Base-by-base conservation (phyloP, 2,329 filamentous ascomycete species). In the Paecilomyces niveus region DNA sequence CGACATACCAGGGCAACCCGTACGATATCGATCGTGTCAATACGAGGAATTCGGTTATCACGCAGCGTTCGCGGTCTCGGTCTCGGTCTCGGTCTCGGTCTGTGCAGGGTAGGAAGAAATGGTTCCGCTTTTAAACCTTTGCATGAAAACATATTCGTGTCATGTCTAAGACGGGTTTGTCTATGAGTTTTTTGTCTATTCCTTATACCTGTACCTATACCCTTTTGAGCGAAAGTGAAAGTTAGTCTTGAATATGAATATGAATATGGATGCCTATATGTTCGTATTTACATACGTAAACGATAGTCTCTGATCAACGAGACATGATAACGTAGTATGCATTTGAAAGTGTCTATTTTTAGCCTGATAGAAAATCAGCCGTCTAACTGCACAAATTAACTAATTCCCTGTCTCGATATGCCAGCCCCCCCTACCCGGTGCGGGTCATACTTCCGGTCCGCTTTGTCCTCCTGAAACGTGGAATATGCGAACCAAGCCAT, bases 11-110 rank as follows among this genome's bases (percentile, higher is more conserved):
- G 45, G 66, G 62, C 10, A 70, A 63, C 35, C 69, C 70, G 6
- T 72, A 64, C 53, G 68, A 71, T 39, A 71, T 72, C 33, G 69
- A 72, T 59, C 66, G 63, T 5, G 68, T 71, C 22, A 70, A 71
- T 55, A 72, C 69, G 24, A 59, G 62, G 21, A 67, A 67, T 18
- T 71, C 68, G 11, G 60, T 67, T 2, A 67, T 67, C 29, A 65
- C 65, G 6, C 64, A 64, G 15, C 60, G 58, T 9, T 65, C 65
- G 24, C 59, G 35, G 4, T 45, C 35, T 8, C 35, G 35, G 15
- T 45, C 35, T 15, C n/a, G 35, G 15, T 45, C 35, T 15, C n/a
- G 35, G 35, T 45, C 35, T 45, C n/a, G n/a, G n/a, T n/a, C n/a
- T n/a, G 35, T n/a, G 3, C 35, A 45, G 13, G 18, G 35, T 8